Conservation (phyloP, 2,329 filamentous ascomycete species). For the Monosporascus sp. region DNA sequence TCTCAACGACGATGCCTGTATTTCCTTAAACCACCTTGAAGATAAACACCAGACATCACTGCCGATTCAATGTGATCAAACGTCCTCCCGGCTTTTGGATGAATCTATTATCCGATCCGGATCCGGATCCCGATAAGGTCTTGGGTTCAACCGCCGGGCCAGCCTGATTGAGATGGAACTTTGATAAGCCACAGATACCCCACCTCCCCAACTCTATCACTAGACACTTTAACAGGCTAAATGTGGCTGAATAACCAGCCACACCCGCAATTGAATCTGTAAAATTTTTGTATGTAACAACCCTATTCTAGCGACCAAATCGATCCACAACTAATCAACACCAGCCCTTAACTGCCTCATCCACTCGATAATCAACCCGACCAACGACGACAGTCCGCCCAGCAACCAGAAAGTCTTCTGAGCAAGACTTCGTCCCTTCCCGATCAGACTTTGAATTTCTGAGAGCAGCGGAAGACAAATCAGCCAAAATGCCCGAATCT, state of each 20-base stretch:
- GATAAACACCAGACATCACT: no score
- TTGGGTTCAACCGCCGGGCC: no score
- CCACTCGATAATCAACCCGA: slow-evolving; percentile 20
- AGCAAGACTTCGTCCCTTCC: slow-evolving; percentile 36
- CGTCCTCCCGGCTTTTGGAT: no score
- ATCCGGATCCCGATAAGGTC: no score
- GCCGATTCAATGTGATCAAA: no score
- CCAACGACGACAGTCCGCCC: slow-evolving; percentile 36
- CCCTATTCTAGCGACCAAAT: background rate
- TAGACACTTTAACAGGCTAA: no score
- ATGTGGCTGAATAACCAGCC: background rate
- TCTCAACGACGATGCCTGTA: no score
- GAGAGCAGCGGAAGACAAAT: slow-evolving; percentile 41
- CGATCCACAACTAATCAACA: slow-evolving; percentile 4
- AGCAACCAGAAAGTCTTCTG: slow-evolving; percentile 39
- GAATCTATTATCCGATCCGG: no score
- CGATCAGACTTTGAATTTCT: slow-evolving; percentile 38
- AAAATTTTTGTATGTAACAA: background rate
- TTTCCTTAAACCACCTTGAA: no score
- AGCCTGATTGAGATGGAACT: no score
- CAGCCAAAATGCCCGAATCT: slow-evolving; percentile 78
- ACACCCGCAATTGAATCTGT: background rate
- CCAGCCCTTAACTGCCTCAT: slow-evolving; percentile 20
- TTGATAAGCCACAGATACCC: background rate
- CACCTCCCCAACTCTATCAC: no score